A percentile compares a stretch with the other conserved stretches of the same genome.
Evolutionary conservation across 2,329 filamentous ascomycete genomes (phyloP).

Genomic region (Esteya vermicola): DNA sequence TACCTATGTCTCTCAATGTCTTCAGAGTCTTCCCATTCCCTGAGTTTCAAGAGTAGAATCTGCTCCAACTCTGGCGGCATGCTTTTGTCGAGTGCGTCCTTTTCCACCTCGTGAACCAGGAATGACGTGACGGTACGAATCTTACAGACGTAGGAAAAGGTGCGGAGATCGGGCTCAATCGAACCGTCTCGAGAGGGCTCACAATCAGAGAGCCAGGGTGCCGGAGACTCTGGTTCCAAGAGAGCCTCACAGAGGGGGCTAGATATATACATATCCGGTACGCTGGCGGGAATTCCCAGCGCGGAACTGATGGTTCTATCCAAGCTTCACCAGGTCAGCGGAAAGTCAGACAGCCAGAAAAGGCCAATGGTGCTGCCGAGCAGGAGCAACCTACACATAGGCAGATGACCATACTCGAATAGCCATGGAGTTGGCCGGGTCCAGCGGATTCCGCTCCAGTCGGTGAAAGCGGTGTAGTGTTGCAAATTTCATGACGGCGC

Average conservation of each 20-base stretch:
- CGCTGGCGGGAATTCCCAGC: slow-evolving; percentile 4
- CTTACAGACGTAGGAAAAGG: slow-evolving; percentile 5
- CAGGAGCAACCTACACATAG: slow-evolving; percentile 4
- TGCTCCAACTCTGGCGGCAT: slow-evolving; percentile 1
- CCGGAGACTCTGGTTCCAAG: not conserved
- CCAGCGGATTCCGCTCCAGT: not conserved
- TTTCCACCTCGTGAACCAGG: slow-evolving; percentile 1
- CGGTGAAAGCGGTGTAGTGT: slow-evolving; percentile 5
- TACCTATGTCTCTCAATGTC: slow-evolving; percentile 3
- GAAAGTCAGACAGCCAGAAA: not conserved
- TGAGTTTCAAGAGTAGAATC: not conserved
- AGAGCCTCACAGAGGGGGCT: slow-evolving; percentile 3
- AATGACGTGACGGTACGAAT: slow-evolving; percentile 2
- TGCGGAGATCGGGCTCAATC: slow-evolving; percentile 2
- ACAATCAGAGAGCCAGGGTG: slow-evolving; percentile 3
- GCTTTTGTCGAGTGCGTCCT: not conserved
- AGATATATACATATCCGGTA: slow-evolving; percentile 5
- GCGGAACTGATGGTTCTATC: slow-evolving; percentile 3
- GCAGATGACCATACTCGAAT: slow-evolving; percentile 5
- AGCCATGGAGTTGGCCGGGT: not conserved
- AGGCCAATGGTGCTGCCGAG: too few relatives aligned
- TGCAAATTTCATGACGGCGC: slow-evolving; percentile 6
- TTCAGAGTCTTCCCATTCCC: slow-evolving; percentile 3
- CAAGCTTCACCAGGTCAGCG: not conserved
- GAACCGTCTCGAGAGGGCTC: not conserved